Evolutionary conservation across 768 basidiomycete genomes (phyloP), one percentile per base, ranked within the genome.

Genomic region (Panellus pusillus): DNA sequence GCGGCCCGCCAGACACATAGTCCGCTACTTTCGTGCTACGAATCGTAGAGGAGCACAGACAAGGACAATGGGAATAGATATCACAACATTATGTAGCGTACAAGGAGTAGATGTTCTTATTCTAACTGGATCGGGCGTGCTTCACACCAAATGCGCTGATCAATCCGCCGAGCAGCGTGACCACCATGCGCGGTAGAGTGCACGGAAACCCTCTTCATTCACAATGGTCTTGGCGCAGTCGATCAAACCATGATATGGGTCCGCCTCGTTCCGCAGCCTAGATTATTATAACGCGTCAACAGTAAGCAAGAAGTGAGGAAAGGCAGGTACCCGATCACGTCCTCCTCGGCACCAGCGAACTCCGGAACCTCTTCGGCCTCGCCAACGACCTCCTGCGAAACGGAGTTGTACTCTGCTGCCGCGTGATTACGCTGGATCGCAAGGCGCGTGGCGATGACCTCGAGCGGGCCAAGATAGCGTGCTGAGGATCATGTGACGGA

Each of bases 361-460:
- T 89, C 87, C 6, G 72, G 68, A 1, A 72, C 70, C 42, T 82
- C 79, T 52, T 89, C 80, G 3, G 72, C 73, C 61, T 87, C 84
- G 6, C 81, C 82, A 37, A 86, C 85, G 15, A 82, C 81, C 61
- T 92, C 89, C 63, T 90, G 87, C 4, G 82, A 72, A 28, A 89
- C 81, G 1, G 88, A 84, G 58, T 89, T 87, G 63, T 81, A 89
- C 50, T 87, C 88, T 6, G 83, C 72, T 14, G 86, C 83, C 7
- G 86, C 82, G 58, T 92, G 90, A 59, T 93, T 93, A 48, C 91
- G 81, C 63, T 93, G 91, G 51, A 93, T 87, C 17, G 90, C 87
- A 6, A 93, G 78, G 44, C 90, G 76, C 13, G 86, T 88, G 13
- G 83, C 69, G 44, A 93, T 86, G 27, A 93, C 90, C 64, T 93